Evolutionary conservation across 2,329 filamentous ascomycete genomes (phyloP), one percentile per base, ranked within the genome.

Genomic region (Aspergillus oerlinghausenensis): DNA sequence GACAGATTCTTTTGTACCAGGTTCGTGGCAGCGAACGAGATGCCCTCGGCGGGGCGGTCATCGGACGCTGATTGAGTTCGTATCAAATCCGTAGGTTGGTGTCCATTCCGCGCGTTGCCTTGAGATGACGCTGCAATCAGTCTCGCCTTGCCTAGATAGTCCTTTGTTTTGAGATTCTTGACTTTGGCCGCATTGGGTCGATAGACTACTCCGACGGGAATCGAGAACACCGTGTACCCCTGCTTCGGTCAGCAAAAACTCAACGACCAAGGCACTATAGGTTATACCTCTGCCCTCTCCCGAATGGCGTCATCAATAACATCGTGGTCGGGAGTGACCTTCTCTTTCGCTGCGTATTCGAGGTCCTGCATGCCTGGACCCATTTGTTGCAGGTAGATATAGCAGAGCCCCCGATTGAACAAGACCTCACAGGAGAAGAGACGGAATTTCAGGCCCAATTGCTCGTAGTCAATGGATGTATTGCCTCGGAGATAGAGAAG

Each of bases 151-250:
- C 94, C 94, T 3, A 99, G 85, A 68, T 99, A 99, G 71, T 99
- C 92, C 73, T 97, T 97, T 23, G 92, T 90, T 80, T 97, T 96
- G 67, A 99, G 80, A 69, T 99, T 99, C 76, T 95, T 95, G 64
- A 99, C 94, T 76, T 99, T 99, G 61, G 94, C 92, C 68, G 96
- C 92, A 71, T 97, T 97, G 23, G 94, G 94, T 57, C 94, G 83
- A 75, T 97, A 99, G 17, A 99, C 84, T 32, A 97, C 90, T 25
- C 94, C 94, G 11, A 97, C 92, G 0, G 94, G 94, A 53, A 97
- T 97, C 0, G 92, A 97, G 77, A 99, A 99, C 45, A 99, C 94
- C 0, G 94, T 97, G 71, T 99, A 99, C 49, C 93, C 94, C 89
- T 96, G 60, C 10, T 21, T 29, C 11, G 8, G 35, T 50, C n/a